Conservation (phyloP, 2,329 filamentous ascomycete species). For the Hypoxylon sp. region DNA sequence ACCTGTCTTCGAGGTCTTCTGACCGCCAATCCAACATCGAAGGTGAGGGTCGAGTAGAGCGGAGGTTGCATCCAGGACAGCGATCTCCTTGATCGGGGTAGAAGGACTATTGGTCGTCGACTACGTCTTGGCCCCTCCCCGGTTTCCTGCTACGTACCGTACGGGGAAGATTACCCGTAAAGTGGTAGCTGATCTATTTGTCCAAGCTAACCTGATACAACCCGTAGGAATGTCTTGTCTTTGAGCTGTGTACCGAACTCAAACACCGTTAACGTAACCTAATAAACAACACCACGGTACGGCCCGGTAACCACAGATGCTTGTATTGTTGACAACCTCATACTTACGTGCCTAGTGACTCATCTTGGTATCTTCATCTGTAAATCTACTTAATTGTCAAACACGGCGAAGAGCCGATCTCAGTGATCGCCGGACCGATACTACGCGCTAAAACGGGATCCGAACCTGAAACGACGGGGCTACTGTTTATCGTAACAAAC, state of each 20-base stretch:
- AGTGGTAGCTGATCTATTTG: conserved; percentile 28
- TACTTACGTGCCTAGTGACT: conserved; percentile 6
- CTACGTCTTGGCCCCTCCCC: conserved; percentile 11
- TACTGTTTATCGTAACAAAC: conserved; percentile 7
- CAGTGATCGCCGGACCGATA: conserved; percentile 21
- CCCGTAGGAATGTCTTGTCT: conserved; percentile 26
- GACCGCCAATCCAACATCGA: conserved; percentile 30
- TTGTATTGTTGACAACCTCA: conserved; percentile 21
- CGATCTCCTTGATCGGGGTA: conserved; percentile 30
- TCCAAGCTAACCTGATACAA: conserved; percentile 12
- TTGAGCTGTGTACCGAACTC: conserved; percentile 18
- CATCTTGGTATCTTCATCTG: conserved; percentile 1
- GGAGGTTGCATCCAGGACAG: conserved; percentile 29
- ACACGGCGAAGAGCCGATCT: conserved; percentile 6
- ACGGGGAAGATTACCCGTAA: conserved; percentile 34
- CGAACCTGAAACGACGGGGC: conserved; percentile 30
- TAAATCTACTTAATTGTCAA: conserved; percentile 10
- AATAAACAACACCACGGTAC: conserved; percentile 23
- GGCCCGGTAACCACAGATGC: conserved; percentile 14
- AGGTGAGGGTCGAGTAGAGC: conserved; percentile 31
- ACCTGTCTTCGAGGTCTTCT: conserved; percentile 12
- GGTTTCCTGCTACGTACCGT: conserved; percentile 26
- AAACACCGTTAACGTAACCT: conserved; percentile 32
- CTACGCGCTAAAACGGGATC: conserved; percentile 18
- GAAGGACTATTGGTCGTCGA: conserved; percentile 17